Evolutionary conservation across 176 grass and related monocot species (phyloP).

Genomic region (Musa itinerans): DNA sequence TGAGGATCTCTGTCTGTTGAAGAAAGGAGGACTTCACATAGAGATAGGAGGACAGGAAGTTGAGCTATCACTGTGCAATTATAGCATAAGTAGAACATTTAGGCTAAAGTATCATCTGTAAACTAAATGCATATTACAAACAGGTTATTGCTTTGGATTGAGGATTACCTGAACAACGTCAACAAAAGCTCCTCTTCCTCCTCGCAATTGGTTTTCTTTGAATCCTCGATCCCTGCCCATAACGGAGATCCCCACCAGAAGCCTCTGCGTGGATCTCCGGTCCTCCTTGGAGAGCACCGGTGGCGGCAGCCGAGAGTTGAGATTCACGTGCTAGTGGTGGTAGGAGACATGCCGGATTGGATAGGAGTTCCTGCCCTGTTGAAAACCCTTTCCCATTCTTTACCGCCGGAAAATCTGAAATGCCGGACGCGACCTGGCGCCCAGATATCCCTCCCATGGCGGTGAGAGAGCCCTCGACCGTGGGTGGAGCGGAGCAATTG

Average conservation of each 20-base stretch:
- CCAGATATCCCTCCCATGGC: constrained; percentile 42
- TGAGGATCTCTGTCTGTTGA: neutral
- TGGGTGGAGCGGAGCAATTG: constrained; percentile 84
- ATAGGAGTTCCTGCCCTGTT: constrained; percentile 66
- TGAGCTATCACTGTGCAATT: neutral
- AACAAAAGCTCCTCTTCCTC: constrained; percentile 65
- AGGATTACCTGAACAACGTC: constrained; percentile 80
- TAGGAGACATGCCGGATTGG: constrained; percentile 56
- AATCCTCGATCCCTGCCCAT: constrained; percentile 65
- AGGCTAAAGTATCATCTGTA: neutral
- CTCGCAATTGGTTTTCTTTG: constrained; percentile 32
- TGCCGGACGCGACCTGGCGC: constrained; percentile 14
- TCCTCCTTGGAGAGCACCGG: constrained; percentile 87
- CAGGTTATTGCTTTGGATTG: neutral
- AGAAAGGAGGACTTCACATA: neutral
- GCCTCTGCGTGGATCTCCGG: constrained; percentile 68
- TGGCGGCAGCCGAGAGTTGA: constrained; percentile 78
- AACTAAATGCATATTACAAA: neutral
- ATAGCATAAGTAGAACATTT: neutral
- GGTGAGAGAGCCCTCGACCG: constrained; percentile 73
- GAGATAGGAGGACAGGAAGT: neutral
- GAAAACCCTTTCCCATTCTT: constrained; percentile 39
- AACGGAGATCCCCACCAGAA: constrained; percentile 42
- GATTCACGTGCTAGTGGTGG: constrained; percentile 87
- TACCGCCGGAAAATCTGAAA: constrained; percentile 33